Evolutionary conservation across 352 stramenopile genomes (phyloP).

Genomic region (Globisporangium acanthophoron): DNA sequence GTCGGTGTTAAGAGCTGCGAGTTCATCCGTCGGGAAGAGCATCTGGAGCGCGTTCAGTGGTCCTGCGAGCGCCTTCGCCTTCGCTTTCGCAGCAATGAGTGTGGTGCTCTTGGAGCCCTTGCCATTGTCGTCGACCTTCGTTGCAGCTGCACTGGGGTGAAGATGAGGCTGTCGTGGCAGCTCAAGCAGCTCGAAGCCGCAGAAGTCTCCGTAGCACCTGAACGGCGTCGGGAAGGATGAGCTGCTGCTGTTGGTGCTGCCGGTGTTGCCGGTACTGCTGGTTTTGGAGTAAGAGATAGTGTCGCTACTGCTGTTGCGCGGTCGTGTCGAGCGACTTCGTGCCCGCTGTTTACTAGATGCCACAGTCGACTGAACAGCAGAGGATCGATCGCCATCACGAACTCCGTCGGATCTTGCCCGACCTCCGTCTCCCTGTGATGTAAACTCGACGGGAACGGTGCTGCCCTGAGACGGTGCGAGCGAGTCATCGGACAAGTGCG

Average conservation of each 20-base stretch:
- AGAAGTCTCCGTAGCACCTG: slow-evolving; percentile 78
- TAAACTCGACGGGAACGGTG: not conserved
- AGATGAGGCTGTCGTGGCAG: slow-evolving; percentile 11
- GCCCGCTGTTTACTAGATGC: not conserved
- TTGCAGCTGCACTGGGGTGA: not conserved
- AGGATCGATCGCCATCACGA: not conserved
- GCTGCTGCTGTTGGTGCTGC: not conserved
- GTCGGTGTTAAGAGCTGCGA: slow-evolving; percentile 27
- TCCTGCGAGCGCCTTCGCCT: slow-evolving; percentile 12
- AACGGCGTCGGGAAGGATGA: slow-evolving; percentile 58
- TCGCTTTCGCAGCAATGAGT: not conserved
- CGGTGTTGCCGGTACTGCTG: not conserved
- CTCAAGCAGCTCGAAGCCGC: slow-evolving; percentile 41
- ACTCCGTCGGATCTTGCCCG: not conserved
- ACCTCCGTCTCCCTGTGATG: not conserved
- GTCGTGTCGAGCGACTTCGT: not conserved
- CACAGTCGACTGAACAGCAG: no score
- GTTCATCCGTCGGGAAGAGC: slow-evolving; percentile 49
- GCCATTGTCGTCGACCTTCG: not conserved
- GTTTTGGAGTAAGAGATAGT: no score
- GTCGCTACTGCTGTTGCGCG: not conserved
- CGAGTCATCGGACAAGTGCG: not conserved
- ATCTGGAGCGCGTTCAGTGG: slow-evolving; percentile 32
- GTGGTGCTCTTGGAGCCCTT: not conserved
- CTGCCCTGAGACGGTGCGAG: not conserved